These are phyloP conservation scores for Botrytis sinoallii DNA, from an alignment of 2,329 filamentous ascomycete genomes.

Conservation along the genomic window DNA sequence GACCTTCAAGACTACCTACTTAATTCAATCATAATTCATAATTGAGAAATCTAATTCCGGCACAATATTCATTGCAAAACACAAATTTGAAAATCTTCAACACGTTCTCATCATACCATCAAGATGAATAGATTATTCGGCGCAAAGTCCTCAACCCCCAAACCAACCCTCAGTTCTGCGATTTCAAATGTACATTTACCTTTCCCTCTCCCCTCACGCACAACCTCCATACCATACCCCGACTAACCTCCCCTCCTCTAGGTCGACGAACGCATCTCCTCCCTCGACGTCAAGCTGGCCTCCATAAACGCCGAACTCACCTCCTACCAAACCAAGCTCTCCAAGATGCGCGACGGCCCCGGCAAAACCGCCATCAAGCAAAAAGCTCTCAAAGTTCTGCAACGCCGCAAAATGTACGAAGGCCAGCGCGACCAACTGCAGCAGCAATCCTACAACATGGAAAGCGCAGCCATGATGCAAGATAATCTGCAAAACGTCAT, in stretches of 20 bases:
- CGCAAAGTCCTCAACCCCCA: constrained; percentile 78
- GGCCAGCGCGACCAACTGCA: constrained; percentile 89
- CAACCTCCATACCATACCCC: too few species aligned
- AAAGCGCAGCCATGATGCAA: constrained; percentile 97
- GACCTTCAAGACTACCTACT: background rate
- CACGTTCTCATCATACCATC: background rate
- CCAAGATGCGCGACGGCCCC: constrained; percentile 92
- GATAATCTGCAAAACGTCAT: constrained; percentile 98
- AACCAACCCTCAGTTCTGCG: constrained; percentile 80
- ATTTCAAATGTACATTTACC: constrained; percentile 66
- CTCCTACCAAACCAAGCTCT: constrained; percentile 81
- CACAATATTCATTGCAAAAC: background rate
- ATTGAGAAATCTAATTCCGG: background rate
- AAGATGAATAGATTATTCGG: constrained; percentile 95
- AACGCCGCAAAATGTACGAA: constrained; percentile 93
- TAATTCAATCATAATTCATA: background rate
- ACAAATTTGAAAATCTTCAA: background rate
- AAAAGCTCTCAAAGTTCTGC: constrained; percentile 90
- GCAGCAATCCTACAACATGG: constrained; percentile 97
- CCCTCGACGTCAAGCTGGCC: constrained; percentile 91
- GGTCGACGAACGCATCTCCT: constrained; percentile 78
- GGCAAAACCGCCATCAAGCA: constrained; percentile 90
- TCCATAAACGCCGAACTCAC: constrained; percentile 86
- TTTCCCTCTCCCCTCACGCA: background rate
- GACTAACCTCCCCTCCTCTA: constrained; percentile 37